A percentile compares a stretch with the other conserved stretches of the same genome.
Evolutionary conservation across 257 asterid genomes (phyloP).

Genomic region (Fraxinus excelsior): DNA sequence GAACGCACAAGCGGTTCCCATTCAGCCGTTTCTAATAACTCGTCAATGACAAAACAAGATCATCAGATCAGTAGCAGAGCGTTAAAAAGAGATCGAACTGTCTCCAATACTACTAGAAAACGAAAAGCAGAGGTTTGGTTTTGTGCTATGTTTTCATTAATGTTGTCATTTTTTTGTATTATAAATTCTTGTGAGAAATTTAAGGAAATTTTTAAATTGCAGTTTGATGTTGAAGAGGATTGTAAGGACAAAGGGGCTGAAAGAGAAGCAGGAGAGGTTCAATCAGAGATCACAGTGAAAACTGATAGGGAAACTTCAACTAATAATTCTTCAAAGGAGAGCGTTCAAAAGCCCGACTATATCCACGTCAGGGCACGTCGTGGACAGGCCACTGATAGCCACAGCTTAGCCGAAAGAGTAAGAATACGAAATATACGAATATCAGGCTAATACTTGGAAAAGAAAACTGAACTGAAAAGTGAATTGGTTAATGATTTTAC

Average conservation of each 20-base stretch:
- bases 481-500: neutral
- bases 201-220: conserved; percentile 1
- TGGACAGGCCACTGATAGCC: conserved; percentile 90
- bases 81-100: neutral
- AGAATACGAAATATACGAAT: conserved; percentile 11
- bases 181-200: neutral
- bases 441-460: neutral
- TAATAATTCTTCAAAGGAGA: conserved; percentile 42
- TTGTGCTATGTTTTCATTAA: neutral
- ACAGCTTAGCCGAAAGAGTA: conserved; percentile 87
- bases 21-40: conserved; percentile 35
- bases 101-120: conserved; percentile 36
- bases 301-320: conserved; percentile 45
- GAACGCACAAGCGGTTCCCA: conserved; percentile 23
- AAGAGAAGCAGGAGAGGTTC: conserved; percentile 49
- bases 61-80: conserved; percentile 31
- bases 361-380: conserved; percentile 83
- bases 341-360: conserved; percentile 52
- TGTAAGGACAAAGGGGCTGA: conserved; percentile 27
- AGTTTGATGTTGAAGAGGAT: conserved; percentile 53
- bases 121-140: conserved; percentile 62
- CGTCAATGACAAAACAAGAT: conserved; percentile 30
- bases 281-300: conserved; percentile 53
- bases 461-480: neutral
- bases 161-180: neutral